Evolutionary conservation across 345 rosid genomes (phyloP), one percentile per base, ranked within the genome.

Genomic region (Balakata baccata): DNA sequence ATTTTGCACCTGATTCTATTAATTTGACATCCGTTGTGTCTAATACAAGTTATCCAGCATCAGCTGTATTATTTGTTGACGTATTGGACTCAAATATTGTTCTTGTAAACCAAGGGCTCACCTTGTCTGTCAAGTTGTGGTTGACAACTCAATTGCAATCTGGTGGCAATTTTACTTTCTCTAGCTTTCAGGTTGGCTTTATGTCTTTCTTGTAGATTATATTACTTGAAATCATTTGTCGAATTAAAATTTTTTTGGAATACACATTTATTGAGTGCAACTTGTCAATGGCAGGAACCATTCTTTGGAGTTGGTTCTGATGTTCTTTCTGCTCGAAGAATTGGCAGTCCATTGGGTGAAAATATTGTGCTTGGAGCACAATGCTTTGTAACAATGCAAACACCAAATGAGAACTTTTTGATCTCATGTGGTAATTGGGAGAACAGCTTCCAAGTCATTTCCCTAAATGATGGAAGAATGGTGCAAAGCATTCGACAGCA

Each of bases 361-460:
- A 88, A 84, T 82, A 77, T 89, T 77, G 96, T 88, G 83, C 82
- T 90, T 75, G 95, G 92, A 84, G 85, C 92, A 73, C 97, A 94
- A 60, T 90, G 88, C 80, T 92, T 94, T 85, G 88, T 86, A 6
- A 86, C 86, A 68, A 74, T 94, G 88, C 96, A 86, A 78, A 84
- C 88, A 38, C 92, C 92, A 56, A 59, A 77, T 46, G 98, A 90
- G 83, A 92, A 87, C 71, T 90, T 90, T 82, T 75, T 94, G 78
- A 86, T 94, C 77, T 88, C 97, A 23, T 94, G 98, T 83, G 97
- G 98, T 70, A 94, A 89, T 80, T 94, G 98, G 98, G 98, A 94
- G 81, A 94, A 94, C 77, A 92, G 98, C 73, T 94, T 94, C 78
- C 94, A 94, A 80, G 88, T 92, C 74, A 87, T 86, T 75, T 92